phyloP scores from a whole-genome alignment of 768 basidiomycete genomes.

The Lactarius deliciosus region DNA sequence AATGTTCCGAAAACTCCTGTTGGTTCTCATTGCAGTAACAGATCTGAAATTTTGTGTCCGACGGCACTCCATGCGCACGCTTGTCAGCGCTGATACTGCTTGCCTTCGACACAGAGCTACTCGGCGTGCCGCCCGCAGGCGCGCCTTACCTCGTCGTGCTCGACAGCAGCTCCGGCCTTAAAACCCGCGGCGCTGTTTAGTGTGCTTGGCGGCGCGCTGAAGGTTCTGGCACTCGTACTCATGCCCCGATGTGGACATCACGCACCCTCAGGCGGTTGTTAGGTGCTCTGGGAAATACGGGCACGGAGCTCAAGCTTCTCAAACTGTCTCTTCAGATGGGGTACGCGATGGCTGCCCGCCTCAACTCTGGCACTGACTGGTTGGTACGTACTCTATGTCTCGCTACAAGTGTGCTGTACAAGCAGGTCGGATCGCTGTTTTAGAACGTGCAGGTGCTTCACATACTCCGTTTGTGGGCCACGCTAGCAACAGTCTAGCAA shows the following conservation, averaged over 20 bases:
- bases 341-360: constrained; percentile 23
- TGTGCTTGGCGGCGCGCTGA: constrained; percentile 16
- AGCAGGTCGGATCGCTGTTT: constrained; percentile 33
- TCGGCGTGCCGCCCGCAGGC: constrained; percentile 5
- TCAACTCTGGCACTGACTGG: neutral
- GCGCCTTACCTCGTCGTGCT: constrained; percentile 30
- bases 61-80: too few species aligned
- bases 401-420: constrained; percentile 33
- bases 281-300: constrained; percentile 35
- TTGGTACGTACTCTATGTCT: neutral
- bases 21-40: too few species aligned
- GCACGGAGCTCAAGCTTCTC: constrained; percentile 32
- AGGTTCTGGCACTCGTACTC: constrained; percentile 28
- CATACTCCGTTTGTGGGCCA: constrained; percentile 37
- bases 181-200: too few species aligned
- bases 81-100: constrained; percentile 32
- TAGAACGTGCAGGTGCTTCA: constrained; percentile 33
- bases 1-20: too few species aligned
- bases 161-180: constrained; percentile 8
- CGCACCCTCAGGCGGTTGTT: constrained; percentile 37
- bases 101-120: constrained; percentile 31
- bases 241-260: constrained; percentile 32
- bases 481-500: constrained; percentile 41
- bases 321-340: constrained; percentile 33
- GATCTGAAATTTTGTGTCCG: too few species aligned